These are phyloP conservation scores for Balamuthia mandrillaris DNA, from an alignment of 208 protist genomes.

Conservation along the genomic window DNA sequence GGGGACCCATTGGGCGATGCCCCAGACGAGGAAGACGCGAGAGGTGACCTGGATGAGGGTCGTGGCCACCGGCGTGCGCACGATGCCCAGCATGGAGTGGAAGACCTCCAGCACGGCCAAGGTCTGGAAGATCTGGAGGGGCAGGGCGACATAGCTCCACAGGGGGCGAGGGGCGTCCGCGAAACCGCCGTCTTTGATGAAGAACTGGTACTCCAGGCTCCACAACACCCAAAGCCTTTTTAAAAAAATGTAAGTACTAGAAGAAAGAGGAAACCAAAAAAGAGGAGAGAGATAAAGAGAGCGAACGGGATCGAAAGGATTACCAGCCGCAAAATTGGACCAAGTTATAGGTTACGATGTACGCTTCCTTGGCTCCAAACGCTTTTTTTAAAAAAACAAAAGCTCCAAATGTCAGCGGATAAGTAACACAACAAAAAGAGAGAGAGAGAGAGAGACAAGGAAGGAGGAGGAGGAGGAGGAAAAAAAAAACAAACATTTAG, in stretches of 20 bases:
- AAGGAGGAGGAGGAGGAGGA: no score
- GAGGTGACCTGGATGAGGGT: slow-evolving; percentile 53
- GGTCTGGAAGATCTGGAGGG: background rate
- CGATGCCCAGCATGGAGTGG: slow-evolving; percentile 41
- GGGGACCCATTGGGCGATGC: slow-evolving; percentile 24
- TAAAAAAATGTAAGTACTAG: background rate
- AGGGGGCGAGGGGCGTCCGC: background rate
- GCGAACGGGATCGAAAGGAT: background rate
- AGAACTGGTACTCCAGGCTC: background rate
- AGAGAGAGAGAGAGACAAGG: no score
- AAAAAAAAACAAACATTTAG: no score
- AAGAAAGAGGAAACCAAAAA: background rate
- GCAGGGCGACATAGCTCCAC: background rate
- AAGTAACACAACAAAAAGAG: no score
- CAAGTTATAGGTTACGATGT: background rate
- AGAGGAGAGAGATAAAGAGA: no score
- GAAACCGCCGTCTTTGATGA: background rate
- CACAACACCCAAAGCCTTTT: background rate
- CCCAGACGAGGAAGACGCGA: slow-evolving; percentile 28
- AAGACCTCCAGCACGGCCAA: slow-evolving; percentile 15
- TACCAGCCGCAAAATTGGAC: background rate
- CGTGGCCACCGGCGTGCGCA: slow-evolving; percentile 38
- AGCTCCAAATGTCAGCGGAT: no score
- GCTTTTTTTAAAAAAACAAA: no score
- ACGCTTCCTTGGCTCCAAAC: no score